Evolutionary conservation across 164 flowering plant genomes (phyloP).

Genomic region (Aristolochia fimbriata): DNA sequence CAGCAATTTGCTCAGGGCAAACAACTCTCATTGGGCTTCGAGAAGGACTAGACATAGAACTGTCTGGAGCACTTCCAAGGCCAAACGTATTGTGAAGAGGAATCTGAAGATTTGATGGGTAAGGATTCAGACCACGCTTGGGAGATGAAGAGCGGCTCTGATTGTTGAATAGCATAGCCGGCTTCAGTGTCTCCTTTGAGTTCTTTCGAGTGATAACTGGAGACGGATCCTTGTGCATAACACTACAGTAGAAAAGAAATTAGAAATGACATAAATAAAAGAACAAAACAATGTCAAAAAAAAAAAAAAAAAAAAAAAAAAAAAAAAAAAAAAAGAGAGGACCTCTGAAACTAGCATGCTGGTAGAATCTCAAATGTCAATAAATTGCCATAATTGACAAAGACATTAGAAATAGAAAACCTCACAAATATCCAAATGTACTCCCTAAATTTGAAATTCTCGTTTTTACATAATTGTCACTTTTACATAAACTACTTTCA

Average conservation of each 20-base stretch:
- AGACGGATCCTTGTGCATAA: conserved; percentile 37
- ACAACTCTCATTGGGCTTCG: conserved; percentile 74
- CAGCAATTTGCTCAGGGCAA: conserved; percentile 48
- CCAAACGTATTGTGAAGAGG: conserved; percentile 46
- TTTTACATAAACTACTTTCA: too few species aligned
- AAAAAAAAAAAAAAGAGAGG: too few species aligned
- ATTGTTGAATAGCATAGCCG: conserved; percentile 27
- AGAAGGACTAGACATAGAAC: conserved; percentile 93
- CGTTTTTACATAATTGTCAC: too few species aligned
- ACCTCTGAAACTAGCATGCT: too few species aligned
- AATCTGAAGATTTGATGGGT: conserved; percentile 53
- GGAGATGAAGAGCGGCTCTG: conserved; percentile 45
- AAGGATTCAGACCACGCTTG: conserved; percentile 34
- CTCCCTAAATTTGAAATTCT: too few species aligned
- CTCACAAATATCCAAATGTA: too few species aligned
- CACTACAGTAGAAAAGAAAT: conserved; percentile 21
- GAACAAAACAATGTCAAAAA: too few species aligned
- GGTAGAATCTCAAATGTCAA: background rate
- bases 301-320: too few species aligned
- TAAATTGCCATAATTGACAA: background rate
- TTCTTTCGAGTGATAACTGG: conserved; percentile 20
- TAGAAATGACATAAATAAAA: too few species aligned
- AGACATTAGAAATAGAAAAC: too few species aligned
- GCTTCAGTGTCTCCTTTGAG: conserved; percentile 34
- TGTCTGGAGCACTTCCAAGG: conserved; percentile 74